phyloP scores from a whole-genome alignment of 768 basidiomycete species.

The Hypsizygus marmoreus region DNA sequence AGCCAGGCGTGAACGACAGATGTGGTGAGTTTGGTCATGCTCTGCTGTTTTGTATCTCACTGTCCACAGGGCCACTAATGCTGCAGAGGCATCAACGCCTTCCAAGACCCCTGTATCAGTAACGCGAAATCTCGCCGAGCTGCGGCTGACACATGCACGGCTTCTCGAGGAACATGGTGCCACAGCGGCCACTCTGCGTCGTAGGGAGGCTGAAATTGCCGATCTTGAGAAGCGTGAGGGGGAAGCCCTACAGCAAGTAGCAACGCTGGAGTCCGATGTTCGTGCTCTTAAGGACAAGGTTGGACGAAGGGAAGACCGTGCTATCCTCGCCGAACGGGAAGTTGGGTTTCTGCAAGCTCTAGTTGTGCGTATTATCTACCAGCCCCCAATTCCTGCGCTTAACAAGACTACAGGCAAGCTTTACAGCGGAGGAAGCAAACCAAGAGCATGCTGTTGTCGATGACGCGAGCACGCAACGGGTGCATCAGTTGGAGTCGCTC shows the following conservation, averaged over 20 bases:
- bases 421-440: conserved; percentile 54
- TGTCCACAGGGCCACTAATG: conserved; percentile 24
- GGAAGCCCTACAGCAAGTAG: conserved; percentile 35
- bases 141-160: conserved; percentile 63
- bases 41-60: conserved; percentile 4
- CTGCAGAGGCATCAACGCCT: conserved; percentile 34
- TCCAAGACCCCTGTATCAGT: conserved; percentile 53
- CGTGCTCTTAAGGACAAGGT: conserved; percentile 40
- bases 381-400: conserved; percentile 1
- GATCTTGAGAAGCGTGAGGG: conserved; percentile 37
- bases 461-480: conserved; percentile 39
- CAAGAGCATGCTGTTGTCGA: conserved; percentile 27
- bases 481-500: conserved; percentile 57
- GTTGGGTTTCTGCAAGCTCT: conserved; percentile 67
- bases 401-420: conserved; percentile 53
- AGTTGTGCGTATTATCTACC: conserved; percentile 47
- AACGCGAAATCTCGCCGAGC: conserved; percentile 57
- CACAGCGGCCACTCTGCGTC: conserved; percentile 50
- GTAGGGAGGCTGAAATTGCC: conserved; percentile 53
- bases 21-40: conserved; percentile 49
- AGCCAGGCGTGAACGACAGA: conserved; percentile 54
- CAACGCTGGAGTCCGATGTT: conserved; percentile 36
- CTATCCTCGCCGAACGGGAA: conserved; percentile 51
- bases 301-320: conserved; percentile 29
- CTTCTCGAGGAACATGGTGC: conserved; percentile 71